Base-by-base conservation (phyloP, 2,329 filamentous ascomycete genomes). In the Cordyceps cicadae region DNA sequence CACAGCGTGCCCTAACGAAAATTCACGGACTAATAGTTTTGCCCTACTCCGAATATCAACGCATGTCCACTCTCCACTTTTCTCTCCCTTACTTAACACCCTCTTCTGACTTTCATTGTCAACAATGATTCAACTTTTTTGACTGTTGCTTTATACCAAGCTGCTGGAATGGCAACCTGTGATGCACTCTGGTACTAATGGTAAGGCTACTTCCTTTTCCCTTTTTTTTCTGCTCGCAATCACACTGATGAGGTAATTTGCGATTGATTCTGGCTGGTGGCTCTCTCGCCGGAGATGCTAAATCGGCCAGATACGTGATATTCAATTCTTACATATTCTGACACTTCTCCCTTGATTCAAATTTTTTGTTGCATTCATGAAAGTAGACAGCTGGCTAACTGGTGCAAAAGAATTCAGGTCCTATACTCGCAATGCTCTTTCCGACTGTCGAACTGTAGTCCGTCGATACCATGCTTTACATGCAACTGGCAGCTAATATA, bases 291-390 rank as follows among this genome's bases (percentile, higher is more conserved):
- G 85, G 92, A 86, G 89, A 82, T 80, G 88, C 87, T 82, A 87
- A 87, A 92, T 87, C 87, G 81, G 78, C 72, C 77, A 79, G 82
- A 78, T 73, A 84, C 75, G 80, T 96, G 92, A 96, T 89, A 95
- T 90, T 92, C 77, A 72, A 72, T 85, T 93, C 92, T 96, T 96
- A 96, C 92, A 96, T 96, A 96, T 96, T 90, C 92, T 96, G 92
- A 96, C 65, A 63, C 46, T 60, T 50, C 48, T 41, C 63, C 60
- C 49, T 52, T 49, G n/a, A 39, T 17, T 29, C 50, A 50, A 62
- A 54, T 51, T 74, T 68, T 68, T 71, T 69, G 60, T 62, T 58
- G 52, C 45, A 55, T 54, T 59, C 45, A 54, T 39, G 57, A 62
- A 19, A 34, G 61, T 43, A 24, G 39, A 49, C 53, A 54, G 75